Base-by-base conservation (phyloP, 352 stramenopile genomes). In the Globisporangium paddicum region DNA sequence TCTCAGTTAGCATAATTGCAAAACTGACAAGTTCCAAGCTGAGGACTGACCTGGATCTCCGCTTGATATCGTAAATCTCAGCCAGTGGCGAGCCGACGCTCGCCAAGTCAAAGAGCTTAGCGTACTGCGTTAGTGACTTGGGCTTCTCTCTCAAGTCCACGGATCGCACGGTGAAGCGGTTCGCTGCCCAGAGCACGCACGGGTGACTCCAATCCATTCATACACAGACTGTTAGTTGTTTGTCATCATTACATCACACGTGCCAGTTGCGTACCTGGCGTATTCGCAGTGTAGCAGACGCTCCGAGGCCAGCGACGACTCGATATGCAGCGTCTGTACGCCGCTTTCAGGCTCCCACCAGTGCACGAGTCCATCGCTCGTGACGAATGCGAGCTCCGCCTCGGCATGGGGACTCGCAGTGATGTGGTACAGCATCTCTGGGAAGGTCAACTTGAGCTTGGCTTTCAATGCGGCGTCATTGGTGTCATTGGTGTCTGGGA, bases 201-300 rank as follows among this genome's bases (percentile, higher is more conserved):
- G 83, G 83, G 41, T 93, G 81, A 28, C 83, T 93, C 53, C 2
- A 23, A 41, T 11, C 7, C 14, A 34, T 11, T 32, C 28, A 32
- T 6, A 32, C 19, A 41, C 1, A 61, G 28, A 35, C 4, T n/a
- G 11, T 59, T 35, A 45, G 42, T 23, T 21, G 44, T n/a, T n/a
- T n/a, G n/a, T n/a, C n/a, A n/a, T n/a, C n/a, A n/a, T n/a, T n/a
- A 6, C 28, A 32, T 32, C 28, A 32, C 37, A 26, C 21, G 18
- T 59, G 28, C 13, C 44, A 44, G 46, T 28, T n/a, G 1, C 62
- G 10, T 66, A 93, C 82, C 80, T 90, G 10, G 79, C 77, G 53
- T 91, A 93, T 59, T 90, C 83, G 49, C 81, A 89, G 16, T 71
- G 83, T 18, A 74, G 13, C n/a, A 87, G 64, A 0, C 67, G 77